A percentile compares a stretch with the other conserved stretches of the same genome.
Evolutionary conservation across 441 rosid species (phyloP).

Genomic region (Dalechampia spathulata): DNA sequence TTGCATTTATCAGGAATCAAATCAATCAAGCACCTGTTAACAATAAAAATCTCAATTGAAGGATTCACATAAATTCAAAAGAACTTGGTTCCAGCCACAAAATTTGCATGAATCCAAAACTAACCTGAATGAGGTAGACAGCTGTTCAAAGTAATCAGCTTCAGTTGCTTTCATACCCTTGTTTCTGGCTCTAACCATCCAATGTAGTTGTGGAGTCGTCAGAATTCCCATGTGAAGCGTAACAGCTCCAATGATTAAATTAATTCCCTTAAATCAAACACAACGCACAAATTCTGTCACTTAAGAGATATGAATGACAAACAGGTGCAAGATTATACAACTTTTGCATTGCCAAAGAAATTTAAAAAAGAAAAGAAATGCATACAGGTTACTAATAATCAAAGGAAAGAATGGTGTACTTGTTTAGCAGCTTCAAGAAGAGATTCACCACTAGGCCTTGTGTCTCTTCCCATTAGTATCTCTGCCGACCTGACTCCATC

Average conservation of each 20-base stretch:
- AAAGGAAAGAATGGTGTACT: constrained; percentile 20
- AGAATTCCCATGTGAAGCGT: constrained; percentile 60
- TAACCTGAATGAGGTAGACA: constrained; percentile 60
- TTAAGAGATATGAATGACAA: background rate
- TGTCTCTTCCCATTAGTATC: constrained; percentile 80
- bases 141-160: constrained; percentile 62
- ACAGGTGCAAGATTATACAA: background rate
- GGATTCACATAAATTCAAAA: background rate
- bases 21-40: constrained; percentile 54
- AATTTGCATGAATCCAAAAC: constrained; percentile 3
- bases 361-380: background rate
- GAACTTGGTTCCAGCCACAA: background rate
- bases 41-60: constrained; percentile 4
- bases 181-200: constrained; percentile 90
- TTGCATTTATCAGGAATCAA: constrained; percentile 41
- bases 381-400: background rate
- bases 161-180: constrained; percentile 62
- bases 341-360: background rate
- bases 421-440: constrained; percentile 78
- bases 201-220: constrained; percentile 88
- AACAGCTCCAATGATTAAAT: constrained; percentile 54
- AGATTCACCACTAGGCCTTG: constrained; percentile 84
- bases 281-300: background rate
- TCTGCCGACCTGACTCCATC: constrained; percentile 42
- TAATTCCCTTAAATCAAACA: constrained; percentile 42